Evolutionary conservation across 371 early-diverging fungal genomes (phyloP), one percentile per base, ranked within the genome.

Genomic region (Mycotypha africana): DNA sequence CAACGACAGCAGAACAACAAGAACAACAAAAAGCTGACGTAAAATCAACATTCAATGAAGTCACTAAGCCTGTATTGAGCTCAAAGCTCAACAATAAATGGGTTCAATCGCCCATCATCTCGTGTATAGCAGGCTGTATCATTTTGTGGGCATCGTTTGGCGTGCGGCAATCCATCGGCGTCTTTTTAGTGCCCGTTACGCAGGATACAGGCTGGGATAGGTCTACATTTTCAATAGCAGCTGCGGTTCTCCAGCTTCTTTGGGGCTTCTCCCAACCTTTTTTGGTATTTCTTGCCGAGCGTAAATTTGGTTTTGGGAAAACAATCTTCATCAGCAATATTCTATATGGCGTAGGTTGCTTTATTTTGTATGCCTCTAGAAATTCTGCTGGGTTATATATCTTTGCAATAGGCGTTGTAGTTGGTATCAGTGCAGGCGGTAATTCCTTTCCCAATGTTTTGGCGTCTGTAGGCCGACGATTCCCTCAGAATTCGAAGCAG

Each of bases 251-350:
- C 8, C 67, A 67, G 23, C 25, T 67, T 6, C 32, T 62, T 7
- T 67, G 62, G 60, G 62, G 63, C 1, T 47, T 59, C 14, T 41
- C 52, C 2, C 62, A 62, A 19, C 63, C 63, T 14, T 62, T 67
- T 31, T 42, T 63, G 9, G 63, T 55, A 0, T 62, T 51, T 30
- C 30, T 60, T 6, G 62, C 57, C 19, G 67, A 67, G 38, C 33
- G 50, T 3, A 52, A 51, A 38, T 15, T 62, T 23, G 63, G 67
- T 6, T 62, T 62, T 45, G 67, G 63, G 4, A 62, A 60, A 38
- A 41, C 45, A 5, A 54, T 67, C 4, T 62, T 60, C 35, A 7
- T 42, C 0, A 20, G 41, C 8, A 51, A 46, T 26, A n/a, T 62
- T 3, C 11, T 62, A 12, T 67, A 67, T 38, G 60, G 46, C 0